A percentile compares a stretch with the other conserved stretches of the same genome.
Evolutionary conservation across 345 rosid genomes (phyloP).

Genomic region (Eucalyptus victrix): DNA sequence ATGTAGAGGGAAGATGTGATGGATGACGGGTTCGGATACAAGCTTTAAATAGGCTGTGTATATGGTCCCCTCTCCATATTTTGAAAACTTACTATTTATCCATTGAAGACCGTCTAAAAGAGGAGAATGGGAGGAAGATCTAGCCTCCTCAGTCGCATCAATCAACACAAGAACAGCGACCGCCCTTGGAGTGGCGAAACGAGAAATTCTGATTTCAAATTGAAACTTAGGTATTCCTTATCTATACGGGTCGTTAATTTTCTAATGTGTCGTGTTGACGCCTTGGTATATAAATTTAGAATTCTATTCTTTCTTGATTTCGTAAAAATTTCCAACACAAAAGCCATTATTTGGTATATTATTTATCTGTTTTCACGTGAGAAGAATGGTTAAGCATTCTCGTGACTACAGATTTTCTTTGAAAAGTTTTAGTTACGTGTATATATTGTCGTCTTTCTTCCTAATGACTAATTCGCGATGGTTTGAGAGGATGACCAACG

Average conservation of each 20-base stretch:
- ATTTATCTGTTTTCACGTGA: background rate
- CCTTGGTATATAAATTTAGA: background rate
- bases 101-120: background rate
- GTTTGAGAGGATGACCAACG: background rate
- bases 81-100: background rate
- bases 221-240: background rate
- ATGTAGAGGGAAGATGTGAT: background rate
- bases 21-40: background rate
- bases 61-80: background rate
- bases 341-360: background rate
- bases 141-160: background rate
- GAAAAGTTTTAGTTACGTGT: background rate
- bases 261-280: background rate
- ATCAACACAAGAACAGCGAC: background rate
- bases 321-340: background rate
- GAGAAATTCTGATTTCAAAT: background rate
- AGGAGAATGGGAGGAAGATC: background rate
- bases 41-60: background rate
- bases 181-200: background rate
- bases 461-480: background rate
- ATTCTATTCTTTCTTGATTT: background rate
- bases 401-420: accelerated
- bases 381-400: background rate
- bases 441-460: background rate
- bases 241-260: background rate